Evolutionary conservation across 1,139 yeast genomes (phyloP).

Genomic region (Kodamaea sp.): DNA sequence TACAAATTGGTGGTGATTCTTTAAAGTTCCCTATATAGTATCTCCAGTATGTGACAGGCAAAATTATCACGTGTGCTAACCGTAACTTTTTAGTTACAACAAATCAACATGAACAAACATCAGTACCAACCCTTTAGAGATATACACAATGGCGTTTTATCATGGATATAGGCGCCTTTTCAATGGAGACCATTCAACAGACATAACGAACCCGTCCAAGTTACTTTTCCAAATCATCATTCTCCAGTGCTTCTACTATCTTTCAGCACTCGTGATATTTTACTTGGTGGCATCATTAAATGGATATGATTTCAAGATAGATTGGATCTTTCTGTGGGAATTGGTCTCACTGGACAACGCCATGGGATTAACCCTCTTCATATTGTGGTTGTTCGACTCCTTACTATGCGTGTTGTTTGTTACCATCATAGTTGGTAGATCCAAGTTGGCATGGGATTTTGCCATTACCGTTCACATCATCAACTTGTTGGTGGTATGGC

Average conservation of each 20-base stretch:
- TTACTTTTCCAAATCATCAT: conserved; percentile 57
- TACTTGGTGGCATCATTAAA: conserved; percentile 56
- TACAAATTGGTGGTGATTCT: too few species aligned
- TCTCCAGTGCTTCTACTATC: conserved; percentile 66
- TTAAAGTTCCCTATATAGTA: too few species aligned
- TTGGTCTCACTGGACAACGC: conserved; percentile 73
- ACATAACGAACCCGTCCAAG: conserved; percentile 40
- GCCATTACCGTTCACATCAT: conserved; percentile 86
- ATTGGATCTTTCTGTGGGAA: conserved; percentile 85
- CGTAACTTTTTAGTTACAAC: neutral
- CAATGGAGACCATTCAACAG: conserved; percentile 26
- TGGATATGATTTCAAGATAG: conserved; percentile 62
- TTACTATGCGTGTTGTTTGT: conserved; percentile 76
- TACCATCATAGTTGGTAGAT: conserved; percentile 85
- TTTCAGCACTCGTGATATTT: conserved; percentile 59
- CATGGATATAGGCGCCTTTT: conserved; percentile 31
- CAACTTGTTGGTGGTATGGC: conserved; percentile 69
- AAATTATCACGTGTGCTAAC: neutral
- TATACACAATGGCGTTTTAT: conserved; percentile 12
- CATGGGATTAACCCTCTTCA: conserved; percentile 71
- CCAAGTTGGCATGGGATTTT: conserved; percentile 94
- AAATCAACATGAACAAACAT: neutral
- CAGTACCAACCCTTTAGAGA: neutral
- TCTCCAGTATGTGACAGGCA: too few species aligned
- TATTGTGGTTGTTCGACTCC: conserved; percentile 80